A percentile compares a stretch with the other conserved stretches of the same genome.
Conservation (phyloP, 208 protist genomes). For the Phytomonas sp. region DNA sequence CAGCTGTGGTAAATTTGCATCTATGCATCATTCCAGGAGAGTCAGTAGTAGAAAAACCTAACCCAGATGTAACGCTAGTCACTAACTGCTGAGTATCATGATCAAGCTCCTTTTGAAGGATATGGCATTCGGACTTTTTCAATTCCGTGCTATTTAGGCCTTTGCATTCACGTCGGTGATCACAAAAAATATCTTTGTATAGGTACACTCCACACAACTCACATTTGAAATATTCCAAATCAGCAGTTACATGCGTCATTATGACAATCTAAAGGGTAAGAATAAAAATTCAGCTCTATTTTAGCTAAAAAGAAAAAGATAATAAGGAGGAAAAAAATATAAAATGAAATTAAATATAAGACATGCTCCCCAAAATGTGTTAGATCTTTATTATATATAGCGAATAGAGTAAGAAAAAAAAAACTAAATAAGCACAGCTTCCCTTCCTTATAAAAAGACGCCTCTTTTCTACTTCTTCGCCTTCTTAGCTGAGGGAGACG, state of each 20-base stretch:
- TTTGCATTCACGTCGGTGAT: conserved; percentile 62
- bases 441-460: not conserved
- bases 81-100: conserved; percentile 20
- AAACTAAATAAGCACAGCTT: conserved; percentile 15
- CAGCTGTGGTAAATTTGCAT: no score
- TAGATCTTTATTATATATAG: conserved; percentile 9
- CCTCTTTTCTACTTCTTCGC: conserved; percentile 37
- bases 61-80: no score
- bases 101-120: conserved; percentile 25
- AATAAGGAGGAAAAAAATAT: conserved; percentile 13
- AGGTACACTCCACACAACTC: conserved; percentile 65
- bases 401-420: conserved; percentile 10
- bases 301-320: not conserved
- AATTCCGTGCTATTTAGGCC: conserved; percentile 36
- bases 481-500: conserved; percentile 34
- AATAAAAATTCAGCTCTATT: not conserved
- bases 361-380: not conserved
- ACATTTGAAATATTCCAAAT: conserved; percentile 75
- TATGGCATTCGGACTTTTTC: conserved; percentile 36
- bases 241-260: conserved; percentile 51
- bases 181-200: conserved; percentile 69
- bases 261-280: not conserved
- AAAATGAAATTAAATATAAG: conserved; percentile 12
- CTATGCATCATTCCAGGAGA: no score
- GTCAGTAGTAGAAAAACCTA: no score